Evolutionary conservation across 148 eudicot species (phyloP).

Genomic region (Fagopyrum esculentum): DNA sequence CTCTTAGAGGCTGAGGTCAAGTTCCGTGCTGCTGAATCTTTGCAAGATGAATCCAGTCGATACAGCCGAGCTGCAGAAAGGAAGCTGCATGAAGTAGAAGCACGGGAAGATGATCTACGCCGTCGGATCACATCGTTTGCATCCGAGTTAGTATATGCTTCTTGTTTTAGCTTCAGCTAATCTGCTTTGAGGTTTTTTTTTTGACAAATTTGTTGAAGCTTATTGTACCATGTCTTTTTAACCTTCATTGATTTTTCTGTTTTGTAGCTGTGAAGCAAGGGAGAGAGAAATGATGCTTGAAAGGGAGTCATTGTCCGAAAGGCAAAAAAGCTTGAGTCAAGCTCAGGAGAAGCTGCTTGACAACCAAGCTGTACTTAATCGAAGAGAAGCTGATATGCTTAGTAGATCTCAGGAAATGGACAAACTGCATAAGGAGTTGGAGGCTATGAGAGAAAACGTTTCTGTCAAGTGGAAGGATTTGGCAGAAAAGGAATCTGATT

Average conservation of each 20-base stretch:
- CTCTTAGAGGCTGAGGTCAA: constrained; percentile 57
- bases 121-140: constrained; percentile 64
- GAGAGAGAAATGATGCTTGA: constrained; percentile 73
- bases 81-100: constrained; percentile 85
- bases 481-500: constrained; percentile 35
- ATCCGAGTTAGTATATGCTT: constrained; percentile 49
- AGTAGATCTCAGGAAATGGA: constrained; percentile 49
- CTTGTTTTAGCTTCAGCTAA: background rate
- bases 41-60: constrained; percentile 68
- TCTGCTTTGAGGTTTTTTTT: background rate
- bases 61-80: constrained; percentile 75
- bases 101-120: constrained; percentile 94
- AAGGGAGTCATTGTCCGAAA: constrained; percentile 64
- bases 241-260: background rate
- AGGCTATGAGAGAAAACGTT: constrained; percentile 41
- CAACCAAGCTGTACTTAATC: constrained; percentile 70
- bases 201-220: background rate
- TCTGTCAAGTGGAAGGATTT: constrained; percentile 43
- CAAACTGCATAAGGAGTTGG: constrained; percentile 60
- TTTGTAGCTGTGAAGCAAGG: constrained; percentile 66
- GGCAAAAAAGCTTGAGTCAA: constrained; percentile 55
- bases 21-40: constrained; percentile 57
- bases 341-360: constrained; percentile 63
- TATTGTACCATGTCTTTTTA: background rate
- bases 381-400: constrained; percentile 68